Conservation (phyloP, 805 yeast species). For the Wickerhamiella alocasiicola region DNA sequence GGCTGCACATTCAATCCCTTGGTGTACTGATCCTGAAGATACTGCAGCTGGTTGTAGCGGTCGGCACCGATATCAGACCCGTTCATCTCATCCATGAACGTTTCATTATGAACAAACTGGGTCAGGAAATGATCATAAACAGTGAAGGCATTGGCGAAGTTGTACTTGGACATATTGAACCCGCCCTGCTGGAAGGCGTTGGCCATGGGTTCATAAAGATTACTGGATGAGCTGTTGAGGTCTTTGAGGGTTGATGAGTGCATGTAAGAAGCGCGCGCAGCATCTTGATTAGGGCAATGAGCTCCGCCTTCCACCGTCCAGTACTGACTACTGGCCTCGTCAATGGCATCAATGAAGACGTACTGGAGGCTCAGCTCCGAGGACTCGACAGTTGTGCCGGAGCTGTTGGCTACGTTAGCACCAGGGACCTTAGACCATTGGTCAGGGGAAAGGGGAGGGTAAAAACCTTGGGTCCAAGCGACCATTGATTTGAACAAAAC, state of each 20-base stretch:
- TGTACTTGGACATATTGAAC: conserved; percentile 25
- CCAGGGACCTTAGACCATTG: conserved; percentile 21
- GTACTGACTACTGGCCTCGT: conserved; percentile 28
- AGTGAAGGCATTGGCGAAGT: conserved; percentile 31
- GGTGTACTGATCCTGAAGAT: conserved; percentile 32
- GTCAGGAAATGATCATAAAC: conserved; percentile 34
- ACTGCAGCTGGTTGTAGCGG: conserved; percentile 25
- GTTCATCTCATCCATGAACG: conserved; percentile 28
- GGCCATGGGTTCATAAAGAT: conserved; percentile 31
- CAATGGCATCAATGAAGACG: conserved; percentile 31
- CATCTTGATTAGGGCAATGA: conserved; percentile 31
- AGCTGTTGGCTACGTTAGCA: conserved; percentile 31
- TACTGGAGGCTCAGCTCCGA: conserved; percentile 38
- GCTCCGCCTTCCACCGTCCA: conserved; percentile 35
- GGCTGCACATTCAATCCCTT: conserved; percentile 29
- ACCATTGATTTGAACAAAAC: conserved; percentile 33
- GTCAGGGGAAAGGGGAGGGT: conserved; percentile 31
- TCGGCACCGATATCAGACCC: conserved; percentile 20
- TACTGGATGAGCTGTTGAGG: conserved; percentile 29
- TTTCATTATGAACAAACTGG: conserved; percentile 32
- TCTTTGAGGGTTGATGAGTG: conserved; percentile 25
- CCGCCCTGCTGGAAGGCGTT: conserved; percentile 20
- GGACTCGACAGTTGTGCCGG: conserved; percentile 23
- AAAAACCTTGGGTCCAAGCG: conserved; percentile 37
- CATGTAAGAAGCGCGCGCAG: conserved; percentile 27